Evolutionary conservation across 2,329 filamentous ascomycete species (phyloP).

Genomic region (Neospermospora avenae): DNA sequence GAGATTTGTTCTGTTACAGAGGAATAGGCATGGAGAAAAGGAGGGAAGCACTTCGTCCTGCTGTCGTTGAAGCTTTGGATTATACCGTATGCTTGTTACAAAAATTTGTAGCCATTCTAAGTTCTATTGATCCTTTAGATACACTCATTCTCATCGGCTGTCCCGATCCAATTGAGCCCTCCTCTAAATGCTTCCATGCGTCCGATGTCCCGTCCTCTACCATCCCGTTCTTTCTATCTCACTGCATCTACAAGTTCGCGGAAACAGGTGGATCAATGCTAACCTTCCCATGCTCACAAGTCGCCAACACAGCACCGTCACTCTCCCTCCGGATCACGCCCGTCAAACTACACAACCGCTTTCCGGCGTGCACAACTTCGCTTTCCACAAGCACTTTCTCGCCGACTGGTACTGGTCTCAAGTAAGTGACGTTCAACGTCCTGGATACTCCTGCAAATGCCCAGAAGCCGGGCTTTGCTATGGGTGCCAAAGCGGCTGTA

Average conservation of each 20-base stretch:
- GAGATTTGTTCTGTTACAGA: too few species aligned
- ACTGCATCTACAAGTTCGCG: neutral
- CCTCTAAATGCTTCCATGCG: too few species aligned
- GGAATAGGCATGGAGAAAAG: too few species aligned
- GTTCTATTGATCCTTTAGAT: too few species aligned
- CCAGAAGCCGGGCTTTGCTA: constrained; percentile 60
- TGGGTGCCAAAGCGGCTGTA: constrained; percentile 52
- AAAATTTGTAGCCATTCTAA: too few species aligned
- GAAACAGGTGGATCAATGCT: constrained; percentile 49
- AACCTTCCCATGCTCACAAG: constrained; percentile 63
- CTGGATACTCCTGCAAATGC: constrained; percentile 60
- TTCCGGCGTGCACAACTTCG: constrained; percentile 58
- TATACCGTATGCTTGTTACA: too few species aligned
- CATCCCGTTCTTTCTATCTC: too few species aligned
- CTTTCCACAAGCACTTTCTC: constrained; percentile 53
- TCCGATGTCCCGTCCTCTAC: too few species aligned
- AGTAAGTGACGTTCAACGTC: constrained; percentile 63
- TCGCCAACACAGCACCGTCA: constrained; percentile 51
- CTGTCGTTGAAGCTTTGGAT: too few species aligned
- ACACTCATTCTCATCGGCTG: too few species aligned
- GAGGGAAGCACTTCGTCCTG: too few species aligned
- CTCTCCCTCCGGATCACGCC: constrained; percentile 52
- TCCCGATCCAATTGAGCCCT: too few species aligned
- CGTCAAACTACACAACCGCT: constrained; percentile 48
- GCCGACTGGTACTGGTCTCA: constrained; percentile 60